Percentiles rank a stretch among this genome's conserved stretches.
phyloP scores from a whole-genome alignment of 148 eudicot genomes.

The Hydrangea macrophylla region DNA sequence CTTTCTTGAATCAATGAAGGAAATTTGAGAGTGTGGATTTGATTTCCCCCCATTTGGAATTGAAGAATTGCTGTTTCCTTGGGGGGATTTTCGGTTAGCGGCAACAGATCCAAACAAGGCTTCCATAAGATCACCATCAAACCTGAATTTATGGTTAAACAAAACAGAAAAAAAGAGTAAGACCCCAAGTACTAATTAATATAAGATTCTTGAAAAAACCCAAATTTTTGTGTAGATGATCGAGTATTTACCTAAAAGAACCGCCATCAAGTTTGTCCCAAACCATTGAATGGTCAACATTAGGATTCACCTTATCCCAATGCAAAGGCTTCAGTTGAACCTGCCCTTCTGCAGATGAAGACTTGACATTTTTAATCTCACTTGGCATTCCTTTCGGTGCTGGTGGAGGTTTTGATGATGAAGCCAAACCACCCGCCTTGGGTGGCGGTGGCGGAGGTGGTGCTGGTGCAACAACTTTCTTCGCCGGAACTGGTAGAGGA shows the following conservation, averaged over 20 bases:
- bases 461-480: conserved; percentile 23
- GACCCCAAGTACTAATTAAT: background rate
- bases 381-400: conserved; percentile 24
- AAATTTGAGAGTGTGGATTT: conserved; percentile 45
- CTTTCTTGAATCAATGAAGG: conserved; percentile 64
- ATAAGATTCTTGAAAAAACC: background rate
- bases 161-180: conserved; percentile 2
- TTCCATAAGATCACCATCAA: conserved; percentile 88
- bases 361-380: conserved; percentile 12
- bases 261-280: conserved; percentile 72
- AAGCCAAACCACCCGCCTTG: conserved; percentile 16
- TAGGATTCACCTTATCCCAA: conserved; percentile 86
- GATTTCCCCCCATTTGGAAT: conserved; percentile 22
- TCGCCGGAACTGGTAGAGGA: conserved; percentile 24
- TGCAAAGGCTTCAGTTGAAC: conserved; percentile 90
- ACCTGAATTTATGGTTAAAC: conserved; percentile 33
- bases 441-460: conserved; percentile 40
- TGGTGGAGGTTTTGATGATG: conserved; percentile 36
- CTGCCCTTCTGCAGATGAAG: conserved; percentile 42
- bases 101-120: conserved; percentile 79
- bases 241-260: conserved; percentile 90
- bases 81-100: conserved; percentile 47
- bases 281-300: conserved; percentile 75
- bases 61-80: conserved; percentile 12
- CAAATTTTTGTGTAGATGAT: background rate